These are phyloP conservation scores for Solanum paucissectum DNA, from an alignment of 257 asterid genomes.

Conservation along the genomic window DNA sequence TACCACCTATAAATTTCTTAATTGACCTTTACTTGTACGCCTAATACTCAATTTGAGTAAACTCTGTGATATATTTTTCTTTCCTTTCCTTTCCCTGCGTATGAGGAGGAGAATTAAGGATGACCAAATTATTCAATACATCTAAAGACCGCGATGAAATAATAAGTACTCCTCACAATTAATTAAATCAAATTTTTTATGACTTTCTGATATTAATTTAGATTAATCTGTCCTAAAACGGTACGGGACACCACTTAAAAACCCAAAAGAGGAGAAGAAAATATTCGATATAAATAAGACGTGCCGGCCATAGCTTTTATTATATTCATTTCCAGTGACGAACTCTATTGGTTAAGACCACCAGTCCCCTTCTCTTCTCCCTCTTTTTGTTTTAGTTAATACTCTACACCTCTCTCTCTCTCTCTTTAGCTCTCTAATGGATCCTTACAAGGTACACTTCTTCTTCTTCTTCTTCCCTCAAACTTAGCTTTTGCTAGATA, in stretches of 20 bases:
- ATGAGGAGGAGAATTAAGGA: neutral
- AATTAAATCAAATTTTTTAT: too few relatives aligned
- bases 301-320: neutral
- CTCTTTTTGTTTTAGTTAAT: neutral
- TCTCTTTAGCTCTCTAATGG: slow-evolving; percentile 10
- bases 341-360: neutral
- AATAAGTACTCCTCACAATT: too few relatives aligned
- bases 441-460: slow-evolving; percentile 23
- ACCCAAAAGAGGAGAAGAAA: neutral
- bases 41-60: neutral
- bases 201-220: too few relatives aligned
- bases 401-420: neutral
- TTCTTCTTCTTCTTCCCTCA: neutral
- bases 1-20: neutral
- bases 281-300: neutral
- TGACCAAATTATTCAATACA: neutral
- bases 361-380: neutral
- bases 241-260: neutral
- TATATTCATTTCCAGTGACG: neutral
- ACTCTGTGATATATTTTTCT: neutral
- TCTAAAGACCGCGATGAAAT: too few relatives aligned
- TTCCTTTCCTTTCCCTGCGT: neutral
- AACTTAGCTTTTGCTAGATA: neutral
- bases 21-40: neutral
- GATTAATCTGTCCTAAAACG: neutral